Evolutionary conservation across 2,329 filamentous ascomycete genomes (phyloP).

Genomic region (Pseudogymnoascus sp.): DNA sequence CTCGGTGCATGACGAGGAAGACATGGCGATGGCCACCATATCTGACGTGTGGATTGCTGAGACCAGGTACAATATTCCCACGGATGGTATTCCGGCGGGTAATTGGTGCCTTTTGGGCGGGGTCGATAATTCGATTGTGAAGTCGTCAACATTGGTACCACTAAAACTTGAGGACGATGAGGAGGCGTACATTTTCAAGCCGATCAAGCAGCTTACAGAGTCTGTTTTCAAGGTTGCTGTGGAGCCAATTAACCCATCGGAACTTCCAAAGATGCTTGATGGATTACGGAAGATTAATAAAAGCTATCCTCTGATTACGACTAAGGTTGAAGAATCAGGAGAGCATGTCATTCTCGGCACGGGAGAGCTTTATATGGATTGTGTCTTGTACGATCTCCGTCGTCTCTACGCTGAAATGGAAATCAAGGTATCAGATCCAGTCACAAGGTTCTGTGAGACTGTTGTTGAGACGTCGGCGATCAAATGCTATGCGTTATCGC

Average conservation of each 20-base stretch:
- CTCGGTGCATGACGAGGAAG: conserved; percentile 93
- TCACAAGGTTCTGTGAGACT: conserved; percentile 95
- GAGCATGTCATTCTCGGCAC: conserved; percentile 94
- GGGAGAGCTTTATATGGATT: conserved; percentile 99
- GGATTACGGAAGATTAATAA: conserved; percentile 96
- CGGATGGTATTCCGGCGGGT: conserved; percentile 85
- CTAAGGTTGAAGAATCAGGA: conserved; percentile 95
- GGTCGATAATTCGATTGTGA: conserved; percentile 96
- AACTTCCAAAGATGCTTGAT: conserved; percentile 97
- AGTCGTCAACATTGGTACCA: conserved; percentile 85
- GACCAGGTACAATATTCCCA: conserved; percentile 85
- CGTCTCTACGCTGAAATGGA: conserved; percentile 98
- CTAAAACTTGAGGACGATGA: conserved; percentile 76
- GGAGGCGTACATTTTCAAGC: conserved; percentile 90
- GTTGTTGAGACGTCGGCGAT: conserved; percentile 95
- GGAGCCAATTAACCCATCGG: conserved; percentile 95
- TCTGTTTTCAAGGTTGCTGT: conserved; percentile 97
- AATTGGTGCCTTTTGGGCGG: conserved; percentile 89
- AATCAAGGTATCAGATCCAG: conserved; percentile 95
- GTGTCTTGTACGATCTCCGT: conserved; percentile 88
- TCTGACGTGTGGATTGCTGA: conserved; percentile 84
- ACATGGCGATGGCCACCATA: conserved; percentile 84
- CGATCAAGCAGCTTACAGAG: conserved; percentile 89
- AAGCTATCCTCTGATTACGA: conserved; percentile 89
- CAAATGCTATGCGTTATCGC: conserved; percentile 94